Base-by-base conservation (phyloP, 805 yeast species). In the Saccharomycopsis sp. region DNA sequence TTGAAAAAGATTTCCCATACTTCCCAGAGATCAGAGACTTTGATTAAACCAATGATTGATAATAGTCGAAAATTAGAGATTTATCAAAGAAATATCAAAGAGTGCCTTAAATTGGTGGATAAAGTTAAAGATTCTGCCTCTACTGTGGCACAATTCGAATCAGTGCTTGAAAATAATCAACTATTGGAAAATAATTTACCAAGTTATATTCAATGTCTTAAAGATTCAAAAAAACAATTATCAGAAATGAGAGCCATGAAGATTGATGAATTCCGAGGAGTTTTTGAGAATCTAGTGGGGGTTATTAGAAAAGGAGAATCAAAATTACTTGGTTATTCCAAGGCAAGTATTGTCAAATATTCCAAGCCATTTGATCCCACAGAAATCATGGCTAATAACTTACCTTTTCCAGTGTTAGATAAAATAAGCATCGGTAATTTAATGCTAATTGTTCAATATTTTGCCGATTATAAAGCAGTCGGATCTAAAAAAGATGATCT, bases 11-110 rank as follows among this genome's bases (percentile, higher is more conserved):
- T 87, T 40, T 66, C 77, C 5, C 57, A 56, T 23, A 70, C 69
- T 39, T 69, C 87, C 5, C 54, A 64, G 19, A 64, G 66, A 18
- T 80, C 89, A 1, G 74, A 76, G 44, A 58, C 61, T 23, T 68
- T 82, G 19, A 74, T 89, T 50, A 71, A 74, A 37, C 96, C 96
- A 1, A 73, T 85, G 34, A 66, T 82, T 30, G 66, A 69, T 5
- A 74, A 75, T 42, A 79, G 82, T 37, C 74, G 73, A 48, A 62
- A 66, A 40, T 57, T 80, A 42, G 73, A 72, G 29, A 56, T 66
- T 1, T 68, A 74, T 47, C 78, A 76, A 50, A 56, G 61, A 31
- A 79, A 78, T 48, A 70, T 79, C 36, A 77, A 74, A 36, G 65
- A 69, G 23, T 72, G 79, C 2, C 55, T 75, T 39, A 58, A 59